phyloP scores from a whole-genome alignment of 2,329 filamentous ascomycete species.

The Penicillium sp. region DNA sequence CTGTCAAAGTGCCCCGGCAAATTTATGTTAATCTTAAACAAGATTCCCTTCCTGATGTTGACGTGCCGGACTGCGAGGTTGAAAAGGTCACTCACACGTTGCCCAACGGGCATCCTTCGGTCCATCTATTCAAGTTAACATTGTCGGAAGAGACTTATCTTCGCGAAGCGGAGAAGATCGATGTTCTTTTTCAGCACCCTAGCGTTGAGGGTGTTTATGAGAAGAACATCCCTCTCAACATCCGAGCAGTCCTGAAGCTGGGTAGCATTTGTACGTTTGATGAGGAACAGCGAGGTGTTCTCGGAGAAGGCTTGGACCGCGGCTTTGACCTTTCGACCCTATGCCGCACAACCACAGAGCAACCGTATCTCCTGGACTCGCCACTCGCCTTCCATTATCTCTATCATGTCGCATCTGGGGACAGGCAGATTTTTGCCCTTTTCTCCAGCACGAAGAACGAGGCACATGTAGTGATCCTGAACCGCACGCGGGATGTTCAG shows the following conservation, averaged over 20 bases:
- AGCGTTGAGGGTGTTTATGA: constrained; percentile 98
- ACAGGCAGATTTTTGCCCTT: constrained; percentile 84
- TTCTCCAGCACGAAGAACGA: constrained; percentile 75
- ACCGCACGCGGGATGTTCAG: constrained; percentile 69
- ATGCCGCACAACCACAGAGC: constrained; percentile 56
- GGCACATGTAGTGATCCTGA: constrained; percentile 77
- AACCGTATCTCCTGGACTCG: constrained; percentile 66
- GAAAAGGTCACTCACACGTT: constrained; percentile 90
- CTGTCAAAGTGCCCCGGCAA: constrained; percentile 77
- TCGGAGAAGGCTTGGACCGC: constrained; percentile 84
- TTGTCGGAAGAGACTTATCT: constrained; percentile 84
- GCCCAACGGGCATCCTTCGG: constrained; percentile 87
- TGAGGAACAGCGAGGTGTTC: constrained; percentile 75
- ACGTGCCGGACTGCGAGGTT: constrained; percentile 73
- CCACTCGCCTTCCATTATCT: constrained; percentile 78
- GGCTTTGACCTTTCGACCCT: constrained; percentile 81
- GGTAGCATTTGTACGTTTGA: constrained; percentile 92
- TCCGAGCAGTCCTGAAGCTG: constrained; percentile 77
- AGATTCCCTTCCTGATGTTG: constrained; percentile 77
- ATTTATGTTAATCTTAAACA: constrained; percentile 87
- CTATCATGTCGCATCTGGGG: constrained; percentile 83
- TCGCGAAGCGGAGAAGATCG: constrained; percentile 72
- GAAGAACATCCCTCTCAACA: constrained; percentile 75
- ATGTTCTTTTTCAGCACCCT: constrained; percentile 75
- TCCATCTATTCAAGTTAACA: constrained; percentile 86